Percentiles rank a stretch among this genome's conserved stretches.
Conservation (phyloP, 768 basidiomycete species). For the Lactarius sanguifluus region DNA sequence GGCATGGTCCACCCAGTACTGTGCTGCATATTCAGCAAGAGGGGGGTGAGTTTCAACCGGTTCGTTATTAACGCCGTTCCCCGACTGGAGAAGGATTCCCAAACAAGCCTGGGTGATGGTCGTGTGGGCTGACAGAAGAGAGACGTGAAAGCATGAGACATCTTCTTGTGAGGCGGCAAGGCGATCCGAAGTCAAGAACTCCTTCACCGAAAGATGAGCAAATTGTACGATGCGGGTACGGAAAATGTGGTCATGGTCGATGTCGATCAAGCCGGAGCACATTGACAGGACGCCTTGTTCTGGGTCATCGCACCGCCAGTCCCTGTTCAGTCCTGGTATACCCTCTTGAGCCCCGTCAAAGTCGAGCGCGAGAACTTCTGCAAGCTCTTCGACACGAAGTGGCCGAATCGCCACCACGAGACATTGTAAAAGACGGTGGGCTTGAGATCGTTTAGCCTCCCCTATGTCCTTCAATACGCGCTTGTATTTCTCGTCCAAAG, state of each 20-base stretch:
- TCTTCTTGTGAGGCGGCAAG: neutral
- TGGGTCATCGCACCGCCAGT: neutral
- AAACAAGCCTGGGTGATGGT: too few species aligned
- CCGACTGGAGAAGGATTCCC: too few species aligned
- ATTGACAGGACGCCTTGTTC: neutral
- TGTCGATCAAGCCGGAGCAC: neutral
- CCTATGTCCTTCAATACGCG: neutral
- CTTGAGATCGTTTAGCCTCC: neutral
- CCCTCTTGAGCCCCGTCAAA: neutral
- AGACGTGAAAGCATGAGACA: neutral
- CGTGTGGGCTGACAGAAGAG: neutral
- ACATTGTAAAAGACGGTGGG: neutral
- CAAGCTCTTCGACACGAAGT: constrained; percentile 3
- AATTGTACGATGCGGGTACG: neutral
- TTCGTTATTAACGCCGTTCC: too few species aligned
- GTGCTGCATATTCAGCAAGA: too few species aligned
- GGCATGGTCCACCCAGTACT: neutral
- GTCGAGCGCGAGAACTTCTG: neutral
- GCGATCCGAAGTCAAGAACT: neutral
- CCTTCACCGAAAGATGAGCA: neutral
- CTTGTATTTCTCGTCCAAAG: neutral
- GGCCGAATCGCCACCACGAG: neutral
- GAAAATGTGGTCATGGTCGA: neutral
- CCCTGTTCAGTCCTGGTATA: neutral
- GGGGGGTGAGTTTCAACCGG: too few species aligned